Base-by-base conservation (phyloP, 225 moss, liverwort and hornwort genomes). In the Neckera pumila region DNA sequence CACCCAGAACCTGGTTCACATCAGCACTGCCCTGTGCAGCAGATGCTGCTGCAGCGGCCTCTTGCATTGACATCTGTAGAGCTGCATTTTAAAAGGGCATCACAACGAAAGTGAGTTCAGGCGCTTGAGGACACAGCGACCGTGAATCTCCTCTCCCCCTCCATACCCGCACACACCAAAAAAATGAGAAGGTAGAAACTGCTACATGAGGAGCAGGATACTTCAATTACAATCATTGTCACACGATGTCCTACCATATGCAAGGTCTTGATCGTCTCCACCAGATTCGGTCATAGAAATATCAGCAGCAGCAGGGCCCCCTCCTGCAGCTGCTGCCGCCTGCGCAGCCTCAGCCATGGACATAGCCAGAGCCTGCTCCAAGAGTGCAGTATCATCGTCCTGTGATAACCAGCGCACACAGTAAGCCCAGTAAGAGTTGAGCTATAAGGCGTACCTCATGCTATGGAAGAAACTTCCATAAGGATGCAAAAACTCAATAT, bases 41-140 rank as follows among this genome's bases (percentile, higher is more conserved):
- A 82, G 84, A 91, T 65, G 95, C 93, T 61, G 95, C 92, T 59
- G 95, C 96, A 26, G 97, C 95, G 14, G 94, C 96, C 87, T 94
- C 96, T 87, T 94, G 95, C 97, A 99, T 99, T 62, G 99, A 99
- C 97, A 99, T 95, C 89, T 99, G 93, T 69, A 99, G 91, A 92
- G 99, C 99, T 99, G 97, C 90, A 91, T 53, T 76, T 69, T 56
- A 56, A 70, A 79, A 90, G 19, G 42, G 42, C 25, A 85, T 72
- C 43, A 76, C 69, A 70, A 65, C 10, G 59, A 45, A 23, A 77
- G 66, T 59, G 30, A 73, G 53, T 79, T 79, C 54, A 40, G 42
- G 45, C 51, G 22, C 74, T 75, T n/a, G 58, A 86, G 81, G 75
- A 76, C 26, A 76, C 22, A 85, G 30, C 36, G 23, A 69, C 38